Percentiles rank a stretch among this genome's conserved stretches.
These are phyloP conservation scores for Vanderwaltozyma tropicalis DNA, from an alignment of 805 yeast species.

Conservation along the genomic window DNA sequence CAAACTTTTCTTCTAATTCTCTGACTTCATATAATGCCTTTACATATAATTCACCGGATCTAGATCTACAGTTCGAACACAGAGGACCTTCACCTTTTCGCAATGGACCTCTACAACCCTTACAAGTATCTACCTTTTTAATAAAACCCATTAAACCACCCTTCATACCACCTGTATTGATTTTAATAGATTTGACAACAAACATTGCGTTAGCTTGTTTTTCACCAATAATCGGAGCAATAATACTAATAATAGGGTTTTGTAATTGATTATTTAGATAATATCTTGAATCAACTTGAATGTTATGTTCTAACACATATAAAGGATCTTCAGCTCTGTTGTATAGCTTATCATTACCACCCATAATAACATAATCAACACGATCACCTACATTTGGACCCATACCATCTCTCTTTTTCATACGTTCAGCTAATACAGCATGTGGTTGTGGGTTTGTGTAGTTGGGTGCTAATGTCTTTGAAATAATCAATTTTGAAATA, in stretches of 20 bases:
- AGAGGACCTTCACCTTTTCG: slow-evolving; percentile 57
- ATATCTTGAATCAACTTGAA: slow-evolving; percentile 90
- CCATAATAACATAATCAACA: slow-evolving; percentile 91
- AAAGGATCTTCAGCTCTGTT: slow-evolving; percentile 96
- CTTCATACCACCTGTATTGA: slow-evolving; percentile 46
- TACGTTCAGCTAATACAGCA: slow-evolving; percentile 89
- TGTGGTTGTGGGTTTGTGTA: slow-evolving; percentile 97
- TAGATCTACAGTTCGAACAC: slow-evolving; percentile 65
- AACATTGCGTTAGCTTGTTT: slow-evolving; percentile 67
- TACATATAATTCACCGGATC: slow-evolving; percentile 72
- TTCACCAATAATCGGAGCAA: slow-evolving; percentile 91
- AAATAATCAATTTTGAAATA: slow-evolving; percentile 84
- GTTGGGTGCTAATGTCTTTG: slow-evolving; percentile 85
- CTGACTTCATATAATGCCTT: slow-evolving; percentile 72
- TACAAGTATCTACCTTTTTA: slow-evolving; percentile 78
- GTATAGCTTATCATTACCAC: slow-evolving; percentile 73
- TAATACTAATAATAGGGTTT: slow-evolving; percentile 86
- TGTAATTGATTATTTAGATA: slow-evolving; percentile 87
- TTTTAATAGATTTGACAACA: slow-evolving; percentile 38
- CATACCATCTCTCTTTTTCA: slow-evolving; percentile 94
- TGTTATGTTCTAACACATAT: slow-evolving; percentile 79
- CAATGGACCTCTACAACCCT: slow-evolving; percentile 78
- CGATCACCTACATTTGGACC: slow-evolving; percentile 97
- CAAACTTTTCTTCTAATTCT: slow-evolving; percentile 68
- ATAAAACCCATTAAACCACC: slow-evolving; percentile 92